These are phyloP conservation scores for Ascochyta fabae DNA, from an alignment of 2,329 filamentous ascomycete species.

Conservation along the genomic window DNA sequence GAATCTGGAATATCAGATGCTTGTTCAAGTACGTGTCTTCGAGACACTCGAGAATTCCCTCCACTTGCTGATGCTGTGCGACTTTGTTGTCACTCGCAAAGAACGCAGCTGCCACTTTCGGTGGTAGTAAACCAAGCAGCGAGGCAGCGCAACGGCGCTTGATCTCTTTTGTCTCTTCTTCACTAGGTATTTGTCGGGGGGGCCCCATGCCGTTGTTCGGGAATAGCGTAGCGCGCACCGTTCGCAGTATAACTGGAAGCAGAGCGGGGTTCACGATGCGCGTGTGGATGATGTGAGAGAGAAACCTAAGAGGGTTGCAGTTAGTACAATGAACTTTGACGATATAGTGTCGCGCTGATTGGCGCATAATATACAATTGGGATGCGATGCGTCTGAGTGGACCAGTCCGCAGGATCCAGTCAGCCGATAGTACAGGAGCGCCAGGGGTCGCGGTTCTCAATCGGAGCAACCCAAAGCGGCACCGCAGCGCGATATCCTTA, in stretches of 20 bases:
- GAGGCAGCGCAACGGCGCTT: slow-evolving; percentile 71
- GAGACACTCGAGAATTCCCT: slow-evolving; percentile 73
- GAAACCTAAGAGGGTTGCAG: slow-evolving; percentile 48
- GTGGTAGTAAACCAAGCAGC: slow-evolving; percentile 57
- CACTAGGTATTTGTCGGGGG: slow-evolving; percentile 64
- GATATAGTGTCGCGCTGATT: slow-evolving; percentile 25
- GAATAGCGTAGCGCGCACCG: slow-evolving; percentile 79
- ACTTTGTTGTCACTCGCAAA: slow-evolving; percentile 51
- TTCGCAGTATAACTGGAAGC: slow-evolving; percentile 62
- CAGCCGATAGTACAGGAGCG: slow-evolving; percentile 26
- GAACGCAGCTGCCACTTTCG: slow-evolving; percentile 46
- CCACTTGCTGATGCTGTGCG: slow-evolving; percentile 65
- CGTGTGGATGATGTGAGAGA: slow-evolving; percentile 54
- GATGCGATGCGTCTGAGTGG: slow-evolving; percentile 20
- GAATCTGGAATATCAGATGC: slow-evolving; percentile 80
- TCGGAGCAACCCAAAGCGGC: slow-evolving; percentile 3
- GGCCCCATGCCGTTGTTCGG: slow-evolving; percentile 80
- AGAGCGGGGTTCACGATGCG: slow-evolving; percentile 52
- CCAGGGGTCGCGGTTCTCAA: neutral
- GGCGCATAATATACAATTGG: slow-evolving; percentile 31
- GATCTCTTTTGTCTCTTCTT: slow-evolving; percentile 66
- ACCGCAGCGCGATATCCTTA: neutral
- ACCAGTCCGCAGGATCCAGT: slow-evolving; percentile 29
- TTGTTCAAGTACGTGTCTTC: slow-evolving; percentile 90
- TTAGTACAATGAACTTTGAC: slow-evolving; percentile 35